These are phyloP conservation scores for Metschnikowia lochheadii DNA, from an alignment of 805 yeast species.

Conservation along the genomic window DNA sequence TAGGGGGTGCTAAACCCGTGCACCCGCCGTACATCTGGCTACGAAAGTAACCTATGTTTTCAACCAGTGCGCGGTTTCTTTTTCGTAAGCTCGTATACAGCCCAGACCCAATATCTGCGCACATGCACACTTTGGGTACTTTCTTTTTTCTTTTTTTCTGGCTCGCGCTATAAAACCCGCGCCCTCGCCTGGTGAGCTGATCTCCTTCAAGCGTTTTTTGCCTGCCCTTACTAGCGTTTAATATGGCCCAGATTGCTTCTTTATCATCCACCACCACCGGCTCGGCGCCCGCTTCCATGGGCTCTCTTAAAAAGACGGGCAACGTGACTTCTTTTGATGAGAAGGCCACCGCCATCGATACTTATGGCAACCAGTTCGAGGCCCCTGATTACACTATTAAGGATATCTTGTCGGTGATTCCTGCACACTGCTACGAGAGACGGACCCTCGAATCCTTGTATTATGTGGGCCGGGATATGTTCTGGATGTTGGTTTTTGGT, in stretches of 20 bases:
- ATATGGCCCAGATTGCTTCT: constrained; percentile 16
- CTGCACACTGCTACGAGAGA: constrained; percentile 70
- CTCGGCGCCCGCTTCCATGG: constrained; percentile 6
- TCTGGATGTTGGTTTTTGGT: constrained; percentile 45
- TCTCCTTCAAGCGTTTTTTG: background rate
- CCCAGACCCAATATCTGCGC: background rate
- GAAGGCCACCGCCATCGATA: constrained; percentile 48
- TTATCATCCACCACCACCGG: constrained; percentile 10
- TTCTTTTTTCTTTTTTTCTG: constrained; percentile 2
- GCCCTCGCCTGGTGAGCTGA: background rate
- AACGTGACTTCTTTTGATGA: constrained; percentile 37
- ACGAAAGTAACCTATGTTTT: too few species aligned
- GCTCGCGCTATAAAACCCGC: constrained; percentile 1
- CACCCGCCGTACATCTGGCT: too few species aligned
- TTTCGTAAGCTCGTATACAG: constrained; percentile 2
- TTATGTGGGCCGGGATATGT: constrained; percentile 67
- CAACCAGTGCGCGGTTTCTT: background rate
- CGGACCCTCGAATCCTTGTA: constrained; percentile 48
- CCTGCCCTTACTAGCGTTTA: background rate
- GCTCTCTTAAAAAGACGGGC: constrained; percentile 30
- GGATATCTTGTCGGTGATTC: constrained; percentile 69
- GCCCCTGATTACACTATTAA: constrained; percentile 76
- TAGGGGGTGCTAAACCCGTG: too few species aligned
- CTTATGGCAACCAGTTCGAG: constrained; percentile 61
- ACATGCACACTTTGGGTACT: constrained; percentile 4